Percentiles rank a stretch among this genome's conserved stretches.
Evolutionary conservation across 2,329 filamentous ascomycete genomes (phyloP).

Genomic region (Huntiella bhutanensis): DNA sequence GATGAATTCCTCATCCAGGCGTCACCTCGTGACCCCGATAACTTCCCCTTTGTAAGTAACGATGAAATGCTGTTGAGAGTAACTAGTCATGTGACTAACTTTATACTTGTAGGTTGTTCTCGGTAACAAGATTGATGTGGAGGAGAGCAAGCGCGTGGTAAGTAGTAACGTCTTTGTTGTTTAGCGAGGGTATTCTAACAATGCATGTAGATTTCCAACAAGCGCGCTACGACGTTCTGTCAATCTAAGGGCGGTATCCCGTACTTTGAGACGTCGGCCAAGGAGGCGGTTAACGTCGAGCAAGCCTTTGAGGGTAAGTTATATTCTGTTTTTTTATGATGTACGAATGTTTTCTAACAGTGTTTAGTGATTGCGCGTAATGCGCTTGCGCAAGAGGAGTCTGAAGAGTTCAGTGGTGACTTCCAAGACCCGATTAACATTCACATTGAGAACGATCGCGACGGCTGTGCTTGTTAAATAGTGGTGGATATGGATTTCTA

Average conservation of each 20-base stretch:
- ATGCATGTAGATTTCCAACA: constrained; percentile 59
- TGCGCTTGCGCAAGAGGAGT: constrained; percentile 88
- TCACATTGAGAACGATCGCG: constrained; percentile 81
- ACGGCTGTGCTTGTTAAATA: constrained; percentile 75
- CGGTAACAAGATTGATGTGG: constrained; percentile 97
- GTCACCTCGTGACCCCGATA: constrained; percentile 86
- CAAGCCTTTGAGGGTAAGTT: constrained; percentile 47
- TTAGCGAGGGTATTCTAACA: neutral
- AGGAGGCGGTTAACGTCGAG: constrained; percentile 96
- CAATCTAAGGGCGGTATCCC: constrained; percentile 94
- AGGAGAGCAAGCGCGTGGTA: constrained; percentile 80
- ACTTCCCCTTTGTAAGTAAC: constrained; percentile 76
- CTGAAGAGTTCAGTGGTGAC: constrained; percentile 91
- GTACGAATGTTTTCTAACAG: neutral
- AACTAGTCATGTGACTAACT: neutral
- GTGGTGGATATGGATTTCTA: neutral
- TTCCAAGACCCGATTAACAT: constrained; percentile 98
- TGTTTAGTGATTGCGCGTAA: constrained; percentile 77
- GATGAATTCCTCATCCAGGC: constrained; percentile 98
- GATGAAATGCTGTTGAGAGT: neutral
- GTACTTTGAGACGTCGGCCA: constrained; percentile 98
- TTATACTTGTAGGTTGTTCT: constrained; percentile 52
- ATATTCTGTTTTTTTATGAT: neutral
- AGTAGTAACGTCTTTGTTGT: constrained; percentile 23
- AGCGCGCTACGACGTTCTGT: constrained; percentile 92